Evolutionary conservation across 371 early-diverging fungal genomes (phyloP).

Genomic region (Zychaea mexicana): DNA sequence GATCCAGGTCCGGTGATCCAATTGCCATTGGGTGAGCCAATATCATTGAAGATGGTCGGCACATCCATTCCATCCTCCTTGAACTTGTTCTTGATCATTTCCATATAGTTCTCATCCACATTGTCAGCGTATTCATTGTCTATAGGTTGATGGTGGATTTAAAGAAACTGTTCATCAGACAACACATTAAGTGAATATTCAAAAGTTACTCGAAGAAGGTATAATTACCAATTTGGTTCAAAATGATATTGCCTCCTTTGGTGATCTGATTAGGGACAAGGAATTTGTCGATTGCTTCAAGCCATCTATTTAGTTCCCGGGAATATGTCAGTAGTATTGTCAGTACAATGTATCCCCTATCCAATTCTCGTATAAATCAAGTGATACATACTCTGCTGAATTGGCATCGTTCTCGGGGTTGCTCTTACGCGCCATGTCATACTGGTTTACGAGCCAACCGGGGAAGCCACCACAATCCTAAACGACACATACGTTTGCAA

Average conservation of each 20-base stretch:
- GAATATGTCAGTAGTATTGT: no score
- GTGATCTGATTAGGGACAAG: conserved; percentile 18
- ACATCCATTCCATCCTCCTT: conserved; percentile 13
- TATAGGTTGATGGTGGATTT: no score
- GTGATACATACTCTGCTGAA: conserved; percentile 4
- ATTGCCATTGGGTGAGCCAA: background rate
- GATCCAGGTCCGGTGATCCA: conserved; percentile 9
- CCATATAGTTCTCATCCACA: conserved; percentile 4
- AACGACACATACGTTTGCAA: background rate
- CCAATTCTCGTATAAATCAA: background rate
- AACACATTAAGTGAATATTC: no score
- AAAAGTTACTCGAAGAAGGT: no score
- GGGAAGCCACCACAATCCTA: conserved; percentile 17
- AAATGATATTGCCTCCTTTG: conserved; percentile 6
- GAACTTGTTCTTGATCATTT: conserved; percentile 11
- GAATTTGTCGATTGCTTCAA: conserved; percentile 14
- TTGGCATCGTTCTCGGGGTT: conserved; percentile 9
- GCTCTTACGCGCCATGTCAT: conserved; percentile 5
- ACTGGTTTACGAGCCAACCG: conserved; percentile 7
- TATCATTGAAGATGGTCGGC: conserved; percentile 13
- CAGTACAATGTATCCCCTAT: background rate
- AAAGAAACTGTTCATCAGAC: background rate
- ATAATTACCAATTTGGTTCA: conserved; percentile 14
- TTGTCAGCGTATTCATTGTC: conserved; percentile 17
- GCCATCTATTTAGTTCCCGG: conserved; percentile 4